A percentile compares a stretch with the other conserved stretches of the same genome.
Conservation (phyloP, 2,329 filamentous ascomycete genomes). For the Knoxdaviesia proteae region DNA sequence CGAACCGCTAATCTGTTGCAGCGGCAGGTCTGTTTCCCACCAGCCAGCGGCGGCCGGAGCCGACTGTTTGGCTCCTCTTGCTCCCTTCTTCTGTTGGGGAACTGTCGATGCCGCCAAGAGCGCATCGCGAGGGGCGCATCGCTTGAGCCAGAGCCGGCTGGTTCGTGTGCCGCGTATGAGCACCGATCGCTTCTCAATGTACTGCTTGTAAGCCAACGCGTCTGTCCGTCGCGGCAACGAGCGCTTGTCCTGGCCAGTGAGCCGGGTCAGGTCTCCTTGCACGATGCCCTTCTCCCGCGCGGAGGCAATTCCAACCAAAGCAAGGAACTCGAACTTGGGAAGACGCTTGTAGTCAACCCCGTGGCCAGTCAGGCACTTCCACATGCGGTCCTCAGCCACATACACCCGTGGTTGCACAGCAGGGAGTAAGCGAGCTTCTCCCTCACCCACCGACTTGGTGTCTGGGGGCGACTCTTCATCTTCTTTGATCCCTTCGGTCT, state of each 20-base stretch:
- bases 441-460: background rate
- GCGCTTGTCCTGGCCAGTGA: conserved; percentile 40
- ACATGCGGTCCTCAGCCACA: conserved; percentile 33
- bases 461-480: background rate
- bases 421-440: background rate
- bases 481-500: background rate
- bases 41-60: conserved; percentile 6
- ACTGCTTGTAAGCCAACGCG: conserved; percentile 35
- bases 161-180: conserved; percentile 38
- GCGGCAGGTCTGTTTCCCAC: conserved; percentile 17
- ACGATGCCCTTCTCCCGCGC: conserved; percentile 32
- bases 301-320: conserved; percentile 35
- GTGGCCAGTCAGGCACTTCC: conserved; percentile 39
- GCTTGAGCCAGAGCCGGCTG: conserved; percentile 39
- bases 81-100: conserved; percentile 4
- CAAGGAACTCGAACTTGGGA: conserved; percentile 36
- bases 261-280: conserved; percentile 35
- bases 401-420: conserved; percentile 16
- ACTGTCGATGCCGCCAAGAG: conserved; percentile 12
- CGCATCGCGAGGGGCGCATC: conserved; percentile 23
- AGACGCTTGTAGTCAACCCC: conserved; percentile 35
- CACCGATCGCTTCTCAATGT: conserved; percentile 38
- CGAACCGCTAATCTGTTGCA: conserved; percentile 17
- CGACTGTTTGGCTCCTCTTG: conserved; percentile 4
- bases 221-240: conserved; percentile 42